Conservation (phyloP, 2,329 filamentous ascomycete genomes). For the Neocucurbitaria cava region DNA sequence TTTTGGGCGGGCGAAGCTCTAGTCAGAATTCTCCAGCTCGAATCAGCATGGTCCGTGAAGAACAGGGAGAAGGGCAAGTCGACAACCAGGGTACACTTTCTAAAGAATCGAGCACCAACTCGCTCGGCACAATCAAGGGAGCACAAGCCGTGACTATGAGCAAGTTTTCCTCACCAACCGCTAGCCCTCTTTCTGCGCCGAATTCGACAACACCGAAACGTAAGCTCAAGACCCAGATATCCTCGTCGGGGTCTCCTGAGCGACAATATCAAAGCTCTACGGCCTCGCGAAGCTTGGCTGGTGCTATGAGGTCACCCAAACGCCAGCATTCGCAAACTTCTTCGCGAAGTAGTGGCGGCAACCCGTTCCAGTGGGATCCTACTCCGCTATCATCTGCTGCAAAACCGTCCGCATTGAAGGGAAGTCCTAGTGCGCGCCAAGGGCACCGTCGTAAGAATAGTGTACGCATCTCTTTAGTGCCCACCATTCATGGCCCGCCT, state of each 20-base stretch:
- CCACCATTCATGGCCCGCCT: constrained; percentile 50
- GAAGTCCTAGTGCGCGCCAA: constrained; percentile 54
- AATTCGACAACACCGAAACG: constrained; percentile 47
- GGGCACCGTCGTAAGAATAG: constrained; percentile 54
- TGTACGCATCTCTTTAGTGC: constrained; percentile 54
- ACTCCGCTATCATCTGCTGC: constrained; percentile 37
- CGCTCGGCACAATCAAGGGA: constrained; percentile 35
- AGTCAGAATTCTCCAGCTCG: constrained; percentile 13
- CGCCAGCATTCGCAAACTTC: constrained; percentile 51
- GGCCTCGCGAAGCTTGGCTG: constrained; percentile 40
- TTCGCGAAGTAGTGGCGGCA: constrained; percentile 54
- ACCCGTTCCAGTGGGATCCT: constrained; percentile 56
- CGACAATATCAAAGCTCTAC: constrained; percentile 34
- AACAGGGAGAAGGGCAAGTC: not conserved
- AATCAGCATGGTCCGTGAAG: not conserved
- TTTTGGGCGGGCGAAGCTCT: constrained; percentile 14
- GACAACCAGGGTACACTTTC: constrained; percentile 2
- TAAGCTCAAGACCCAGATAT: constrained; percentile 44
- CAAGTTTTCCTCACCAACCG: constrained; percentile 41
- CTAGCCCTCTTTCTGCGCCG: constrained; percentile 29
- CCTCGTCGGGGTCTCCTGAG: constrained; percentile 50
- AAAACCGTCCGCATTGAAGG: constrained; percentile 54
- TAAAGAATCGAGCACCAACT: constrained; percentile 23
- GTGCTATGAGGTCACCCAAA: constrained; percentile 40
- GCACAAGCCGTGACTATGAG: constrained; percentile 46